Evolutionary conservation across 768 basidiomycete genomes (phyloP), one percentile per base, ranked within the genome.

Genomic region (Russula vinacea): DNA sequence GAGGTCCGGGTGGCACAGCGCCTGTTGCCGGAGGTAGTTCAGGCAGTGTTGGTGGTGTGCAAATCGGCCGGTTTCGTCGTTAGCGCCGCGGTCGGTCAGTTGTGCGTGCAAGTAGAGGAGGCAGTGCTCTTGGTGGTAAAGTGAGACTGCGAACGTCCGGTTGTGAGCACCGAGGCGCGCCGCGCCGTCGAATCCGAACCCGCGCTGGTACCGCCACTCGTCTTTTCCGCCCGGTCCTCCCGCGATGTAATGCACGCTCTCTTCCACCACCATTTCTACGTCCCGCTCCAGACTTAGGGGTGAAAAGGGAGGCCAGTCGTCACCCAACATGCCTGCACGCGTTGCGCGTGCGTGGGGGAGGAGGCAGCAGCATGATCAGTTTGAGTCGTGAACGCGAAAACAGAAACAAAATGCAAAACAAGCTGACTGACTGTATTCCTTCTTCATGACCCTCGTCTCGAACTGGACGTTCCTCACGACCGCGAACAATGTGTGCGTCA

Each of bases 71-170:
- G 10, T 0, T 16, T 33, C 26, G 22, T 72, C 69, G 17, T 67
- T 70, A 14, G 66, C 65, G n/a, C n/a, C n/a, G 47, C 70, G 70
- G 39, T 69, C 64, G 69, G 19, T 29, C 59, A 51, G 64, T 14
- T 72, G 73, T 2, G 65, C 71, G 17, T 77, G 75, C 22, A 78
- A 14, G n/a, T 62, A 56, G 17, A 50, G 19, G 4, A 56, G 60
- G 58, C 81, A 83, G 65, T 83, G 81, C 19, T 80, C 74, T 64
- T 83, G 76, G 69, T 83, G 82, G 72, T 78, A 81, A 67, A 81
- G 76, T 37, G 77, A 73, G 24, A 71, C 29, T 32, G 68, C 74
- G 56, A 77, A 76, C 37, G 64, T 62, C 10, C 64, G 64, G 24
- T 65, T 62, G 22, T 65, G 0, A 5, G 24, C 35, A 5, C 58